phyloP scores from a whole-genome alignment of 2,329 filamentous ascomycete genomes.

The Fusarium avenaceum region DNA sequence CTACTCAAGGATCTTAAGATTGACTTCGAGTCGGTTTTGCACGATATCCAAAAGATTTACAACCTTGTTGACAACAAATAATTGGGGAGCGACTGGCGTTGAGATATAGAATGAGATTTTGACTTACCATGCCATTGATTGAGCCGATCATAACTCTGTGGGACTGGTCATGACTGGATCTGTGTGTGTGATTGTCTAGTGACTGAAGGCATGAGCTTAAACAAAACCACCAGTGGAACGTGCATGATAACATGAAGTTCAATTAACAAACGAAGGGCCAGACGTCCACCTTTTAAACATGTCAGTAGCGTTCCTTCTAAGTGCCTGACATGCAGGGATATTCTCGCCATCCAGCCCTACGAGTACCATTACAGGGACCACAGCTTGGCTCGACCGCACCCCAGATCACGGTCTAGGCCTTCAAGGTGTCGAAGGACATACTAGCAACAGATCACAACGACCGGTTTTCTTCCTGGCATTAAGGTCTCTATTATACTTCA shows the following conservation, averaged over 20 bases:
- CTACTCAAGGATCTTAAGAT: constrained; percentile 75
- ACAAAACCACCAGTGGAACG: neutral
- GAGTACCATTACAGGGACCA: constrained; percentile 40
- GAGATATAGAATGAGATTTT: constrained; percentile 30
- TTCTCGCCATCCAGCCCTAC: constrained; percentile 36
- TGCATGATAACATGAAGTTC: constrained; percentile 4
- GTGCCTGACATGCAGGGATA: constrained; percentile 44
- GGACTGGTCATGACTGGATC: neutral
- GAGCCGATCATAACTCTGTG: neutral
- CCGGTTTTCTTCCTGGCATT: neutral
- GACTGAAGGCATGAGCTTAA: neutral
- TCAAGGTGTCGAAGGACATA: constrained; percentile 33
- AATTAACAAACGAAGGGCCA: neutral
- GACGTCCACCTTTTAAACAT: constrained; percentile 34
- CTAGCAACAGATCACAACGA: neutral
- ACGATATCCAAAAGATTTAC: constrained; percentile 74
- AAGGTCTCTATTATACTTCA: accelerated
- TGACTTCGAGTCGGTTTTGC: constrained; percentile 69
- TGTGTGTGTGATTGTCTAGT: neutral
- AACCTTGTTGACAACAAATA: constrained; percentile 60
- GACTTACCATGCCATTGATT: constrained; percentile 12
- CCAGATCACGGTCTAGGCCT: constrained; percentile 40
- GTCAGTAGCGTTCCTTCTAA: constrained; percentile 34
- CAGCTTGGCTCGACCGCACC: constrained; percentile 37
- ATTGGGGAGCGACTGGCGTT: constrained; percentile 16